These are phyloP conservation scores for Ophiostoma perfectum DNA, from an alignment of 2,329 filamentous ascomycete genomes.

Conservation along the genomic window DNA sequence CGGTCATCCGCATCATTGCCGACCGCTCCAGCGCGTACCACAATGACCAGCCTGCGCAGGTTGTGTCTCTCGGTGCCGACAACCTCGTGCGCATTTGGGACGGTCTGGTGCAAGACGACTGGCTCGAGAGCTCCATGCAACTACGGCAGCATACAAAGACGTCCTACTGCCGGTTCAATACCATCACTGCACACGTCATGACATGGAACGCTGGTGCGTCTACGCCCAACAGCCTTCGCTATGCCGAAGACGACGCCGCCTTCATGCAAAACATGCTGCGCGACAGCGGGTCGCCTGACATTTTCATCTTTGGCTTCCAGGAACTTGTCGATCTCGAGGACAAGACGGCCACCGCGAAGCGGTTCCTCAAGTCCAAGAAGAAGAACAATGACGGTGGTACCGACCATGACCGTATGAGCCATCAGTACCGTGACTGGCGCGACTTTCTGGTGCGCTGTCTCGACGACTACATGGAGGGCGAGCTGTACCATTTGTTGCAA, in stretches of 20 bases:
- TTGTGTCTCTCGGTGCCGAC: conserved; percentile 81
- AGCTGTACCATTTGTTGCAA: conserved; percentile 80
- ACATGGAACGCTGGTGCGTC: conserved; percentile 98
- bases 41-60: conserved; percentile 73
- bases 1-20: conserved; percentile 69
- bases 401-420: conserved; percentile 87
- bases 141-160: conserved; percentile 59
- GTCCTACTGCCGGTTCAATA: conserved; percentile 73
- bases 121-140: conserved; percentile 89
- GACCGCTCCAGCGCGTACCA: conserved; percentile 82
- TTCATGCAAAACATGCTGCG: conserved; percentile 80
- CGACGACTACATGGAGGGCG: conserved; percentile 74
- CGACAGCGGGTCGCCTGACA: conserved; percentile 63
- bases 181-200: conserved; percentile 73
- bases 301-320: conserved; percentile 93
- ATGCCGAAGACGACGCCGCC: conserved; percentile 61
- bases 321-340: conserved; percentile 97
- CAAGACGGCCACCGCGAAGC: conserved; percentile 95
- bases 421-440: conserved; percentile 94
- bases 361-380: conserved; percentile 83
- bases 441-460: conserved; percentile 79
- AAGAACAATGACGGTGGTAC: conserved; percentile 69
- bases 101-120: conserved; percentile 86
- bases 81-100: conserved; percentile 85
- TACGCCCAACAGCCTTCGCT: conserved; percentile 75